phyloP scores from a whole-genome alignment of 1,284 basidiomycete species.

The Trichosporon asahii region DNA sequence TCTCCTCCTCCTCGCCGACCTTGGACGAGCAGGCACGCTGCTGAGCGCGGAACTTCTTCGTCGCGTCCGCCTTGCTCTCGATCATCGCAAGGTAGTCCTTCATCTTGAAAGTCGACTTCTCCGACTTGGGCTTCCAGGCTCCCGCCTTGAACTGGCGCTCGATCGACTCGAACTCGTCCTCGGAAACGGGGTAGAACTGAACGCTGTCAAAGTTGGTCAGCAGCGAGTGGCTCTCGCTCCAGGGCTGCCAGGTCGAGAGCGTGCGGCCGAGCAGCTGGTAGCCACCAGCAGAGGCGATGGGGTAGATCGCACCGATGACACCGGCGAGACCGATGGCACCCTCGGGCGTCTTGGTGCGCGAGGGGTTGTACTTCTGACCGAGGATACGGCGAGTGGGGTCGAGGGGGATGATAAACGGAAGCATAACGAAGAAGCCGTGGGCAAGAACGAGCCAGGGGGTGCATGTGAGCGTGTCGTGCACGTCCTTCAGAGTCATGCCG shows the following conservation, averaged over 20 bases:
- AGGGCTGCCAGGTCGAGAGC: conserved; percentile 39
- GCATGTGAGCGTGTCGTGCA: conserved; percentile 20
- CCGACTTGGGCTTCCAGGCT: conserved; percentile 55
- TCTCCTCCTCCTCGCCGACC: conserved; percentile 35
- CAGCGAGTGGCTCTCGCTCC: conserved; percentile 59
- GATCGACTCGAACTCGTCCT: conserved; percentile 50
- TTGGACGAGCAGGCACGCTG: conserved; percentile 32
- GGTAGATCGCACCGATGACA: conserved; percentile 61
- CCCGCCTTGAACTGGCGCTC: conserved; percentile 63
- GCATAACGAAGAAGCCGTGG: conserved; percentile 29
- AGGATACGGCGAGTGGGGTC: conserved; percentile 34
- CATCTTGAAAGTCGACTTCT: conserved; percentile 42
- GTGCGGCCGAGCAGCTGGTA: conserved; percentile 60
- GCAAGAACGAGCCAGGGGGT: conserved; percentile 30
- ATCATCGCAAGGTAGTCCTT: conserved; percentile 18
- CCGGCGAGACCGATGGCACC: conserved; percentile 58
- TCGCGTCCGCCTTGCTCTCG: conserved; percentile 42
- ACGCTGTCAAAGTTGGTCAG: conserved; percentile 66
- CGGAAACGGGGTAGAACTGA: conserved; percentile 39
- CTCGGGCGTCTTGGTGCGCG: conserved; percentile 46
- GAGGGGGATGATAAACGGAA: conserved; percentile 31
- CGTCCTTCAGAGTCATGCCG: conserved; percentile 22
- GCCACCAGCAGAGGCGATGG: conserved; percentile 63
- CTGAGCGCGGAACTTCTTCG: conserved; percentile 53
- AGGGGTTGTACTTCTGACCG: conserved; percentile 53